Percentiles rank a stretch among this genome's conserved stretches.
Conservation (phyloP, 2,329 filamentous ascomycete genomes). For the Hypoxylon sp. region DNA sequence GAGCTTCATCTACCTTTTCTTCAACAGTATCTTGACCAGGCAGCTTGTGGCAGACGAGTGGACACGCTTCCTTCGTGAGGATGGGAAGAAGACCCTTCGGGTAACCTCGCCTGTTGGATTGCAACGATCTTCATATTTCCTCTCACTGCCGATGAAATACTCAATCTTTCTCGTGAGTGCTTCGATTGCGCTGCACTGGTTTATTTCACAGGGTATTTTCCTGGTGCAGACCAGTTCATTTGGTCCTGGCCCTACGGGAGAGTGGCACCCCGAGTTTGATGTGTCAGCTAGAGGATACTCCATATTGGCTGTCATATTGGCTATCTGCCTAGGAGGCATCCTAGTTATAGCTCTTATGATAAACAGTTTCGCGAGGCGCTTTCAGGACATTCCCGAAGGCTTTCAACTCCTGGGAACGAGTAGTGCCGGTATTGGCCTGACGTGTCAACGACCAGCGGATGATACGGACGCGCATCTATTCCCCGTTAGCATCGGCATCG, state of each 20-base stretch:
- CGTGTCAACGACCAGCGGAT: not conserved
- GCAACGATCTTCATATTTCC: constrained; percentile 55
- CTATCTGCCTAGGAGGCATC: not conserved
- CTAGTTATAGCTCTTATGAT: not conserved
- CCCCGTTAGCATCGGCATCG: not conserved
- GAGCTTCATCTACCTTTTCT: constrained; percentile 55
- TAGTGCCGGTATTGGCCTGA: not conserved
- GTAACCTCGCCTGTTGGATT: constrained; percentile 52
- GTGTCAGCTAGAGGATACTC: constrained; percentile 4
- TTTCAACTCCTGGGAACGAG: not conserved
- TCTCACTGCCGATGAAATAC: constrained; percentile 56
- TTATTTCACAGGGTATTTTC: constrained; percentile 58
- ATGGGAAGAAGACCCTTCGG: constrained; percentile 49
- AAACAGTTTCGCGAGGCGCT: not conserved
- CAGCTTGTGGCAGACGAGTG: constrained; percentile 51
- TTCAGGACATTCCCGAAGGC: not conserved
- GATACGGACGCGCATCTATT: not conserved
- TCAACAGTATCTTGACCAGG: constrained; percentile 50
- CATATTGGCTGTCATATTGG: not conserved
- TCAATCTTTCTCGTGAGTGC: constrained; percentile 50
- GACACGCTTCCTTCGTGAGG: constrained; percentile 46
- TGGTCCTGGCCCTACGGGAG: not conserved
- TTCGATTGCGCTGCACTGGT: constrained; percentile 55
- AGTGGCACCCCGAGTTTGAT: not conserved
- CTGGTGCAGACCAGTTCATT: constrained; percentile 43